Percentiles rank a stretch among this genome's conserved stretches.
Conservation (phyloP, 768 basidiomycete genomes). For the Pisolithus sp. region DNA sequence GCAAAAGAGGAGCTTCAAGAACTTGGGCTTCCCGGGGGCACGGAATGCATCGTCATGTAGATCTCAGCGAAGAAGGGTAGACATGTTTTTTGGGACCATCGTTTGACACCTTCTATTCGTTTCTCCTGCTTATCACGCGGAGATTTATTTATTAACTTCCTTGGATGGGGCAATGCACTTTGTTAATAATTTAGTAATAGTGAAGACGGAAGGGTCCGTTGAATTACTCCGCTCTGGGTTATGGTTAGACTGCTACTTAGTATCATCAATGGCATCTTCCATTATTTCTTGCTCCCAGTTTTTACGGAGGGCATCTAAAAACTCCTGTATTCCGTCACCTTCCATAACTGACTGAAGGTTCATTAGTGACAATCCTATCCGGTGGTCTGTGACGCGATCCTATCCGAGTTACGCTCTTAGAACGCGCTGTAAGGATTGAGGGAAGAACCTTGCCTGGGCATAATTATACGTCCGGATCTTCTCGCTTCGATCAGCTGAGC, state of each 20-base stretch:
- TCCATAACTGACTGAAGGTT: conserved; percentile 62
- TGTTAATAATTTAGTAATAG: not conserved
- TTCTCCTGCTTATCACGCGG: too few relatives aligned
- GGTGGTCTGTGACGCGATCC: conserved; percentile 92
- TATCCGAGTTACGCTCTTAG: conserved; percentile 21
- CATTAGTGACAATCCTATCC: conserved; percentile 71
- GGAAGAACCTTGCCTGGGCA: conserved; percentile 50
- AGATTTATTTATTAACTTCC: too few relatives aligned
- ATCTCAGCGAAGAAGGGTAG: not conserved
- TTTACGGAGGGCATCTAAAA: conserved; percentile 51
- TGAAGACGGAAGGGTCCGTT: not conserved
- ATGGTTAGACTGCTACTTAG: conserved; percentile 6
- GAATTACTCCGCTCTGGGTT: not conserved
- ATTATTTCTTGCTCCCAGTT: conserved; percentile 50
- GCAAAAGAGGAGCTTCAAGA: conserved; percentile 61
- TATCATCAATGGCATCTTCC: conserved; percentile 41
- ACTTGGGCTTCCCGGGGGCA: conserved; percentile 41
- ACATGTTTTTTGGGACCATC: not conserved
- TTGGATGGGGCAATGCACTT: too few relatives aligned
- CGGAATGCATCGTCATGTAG: conserved; percentile 39
- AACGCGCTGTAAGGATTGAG: not conserved
- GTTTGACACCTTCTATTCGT: too few relatives aligned
- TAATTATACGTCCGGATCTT: conserved; percentile 97
- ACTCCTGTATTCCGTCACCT: conserved; percentile 52
- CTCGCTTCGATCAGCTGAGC: conserved; percentile 81